Base-by-base conservation (phyloP, 2,329 filamentous ascomycete species). In the Aspergillus luchuensis region DNA sequence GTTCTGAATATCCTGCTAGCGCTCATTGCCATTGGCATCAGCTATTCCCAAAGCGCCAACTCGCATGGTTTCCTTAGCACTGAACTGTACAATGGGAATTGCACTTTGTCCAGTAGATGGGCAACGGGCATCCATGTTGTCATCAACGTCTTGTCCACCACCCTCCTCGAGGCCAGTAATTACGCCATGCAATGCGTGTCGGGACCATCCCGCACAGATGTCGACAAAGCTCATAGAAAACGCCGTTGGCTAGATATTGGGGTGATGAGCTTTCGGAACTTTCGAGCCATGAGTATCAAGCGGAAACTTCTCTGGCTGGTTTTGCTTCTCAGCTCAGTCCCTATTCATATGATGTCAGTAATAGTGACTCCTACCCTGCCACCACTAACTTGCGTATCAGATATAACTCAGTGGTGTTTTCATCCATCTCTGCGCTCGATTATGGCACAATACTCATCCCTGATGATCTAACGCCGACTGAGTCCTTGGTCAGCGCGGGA, bases 141-240 rank as follows among this genome's bases (percentile, higher is more conserved):
- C 2, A 79, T 85, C 66, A 85, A 85, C 69, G 58, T 75, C 1
- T 69, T 83, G 33, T 77, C 78, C 30, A 82, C 81, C 0, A 57
- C 76, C 1, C 59, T 84, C 15, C 73, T 84, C 0, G 74, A 76
- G 1, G 80, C 80, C 4, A 81, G 78, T 41, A 84, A 83, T 65
- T 84, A 81, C 60, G 79, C 76, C 58, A 84, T 84, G 80, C 84
- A 86, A 61, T 74, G 79, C 19, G 69, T 86, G 11, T 78, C 72
- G 11, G 77, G 82, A 0, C 84, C 84, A 0, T 84, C 80, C 0
- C 71, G 84, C 23, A 60, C 67, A 8, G 81, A 85, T 43, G 68
- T 85, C 10, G 79, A 86, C 51, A 64, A 63, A 13, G 82, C 81
- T 0, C 84, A 87, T 69, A 53, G 63, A 0, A 63, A 67, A 50